Base-by-base conservation (phyloP, 176 grass and related monocot genomes). In the Musa troglodytarum region DNA sequence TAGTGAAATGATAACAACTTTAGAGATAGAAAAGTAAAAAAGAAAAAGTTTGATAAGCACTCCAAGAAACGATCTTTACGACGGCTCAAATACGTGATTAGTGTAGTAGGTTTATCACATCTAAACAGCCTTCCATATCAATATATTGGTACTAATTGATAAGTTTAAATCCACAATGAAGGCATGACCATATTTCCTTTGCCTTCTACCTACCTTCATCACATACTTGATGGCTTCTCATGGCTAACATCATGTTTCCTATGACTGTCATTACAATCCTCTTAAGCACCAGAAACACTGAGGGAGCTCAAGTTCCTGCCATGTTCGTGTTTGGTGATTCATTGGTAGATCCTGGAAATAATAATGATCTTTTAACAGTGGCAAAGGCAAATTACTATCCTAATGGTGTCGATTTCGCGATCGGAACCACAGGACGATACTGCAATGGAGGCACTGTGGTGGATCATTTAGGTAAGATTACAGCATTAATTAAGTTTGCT, bases 311-410 rank as follows among this genome's bases (percentile, higher is more conserved):
- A 79, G 23, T 79, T 11, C 77, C 83, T 6, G 83, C 83, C 1
- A 76, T 85, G 77, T 80, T 85, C 8, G 77, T 76, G 43, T 81
- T 86, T 11, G 78, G 83, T 1, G 78, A 86, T 55, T 86, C 78
- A 2, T 73, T 86, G 53, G 3, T 59, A 1, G 83, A 86, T 64
- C 66, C 83, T 0, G 83, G 83, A 72, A 86, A 86, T 43, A 86
- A 86, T 51, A 86, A 81, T 25, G 50, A 86, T 54, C 71, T 86
- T 14, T 29, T 54, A 12, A 77, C 83, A 2, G 50, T 86, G 21
- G 83, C 83, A 11, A 86, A 81, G 63, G 83, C 83, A 15, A 73
- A 85, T 72, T 86, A 81, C 65, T 86, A 71, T 59, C 78, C 78
- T 7, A 54, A 86, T 11, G 83, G 83, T 21, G 81, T 86, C 26